These are phyloP conservation scores for Pichia inconspicua DNA, from an alignment of 1,139 yeast species.

Conservation along the genomic window DNA sequence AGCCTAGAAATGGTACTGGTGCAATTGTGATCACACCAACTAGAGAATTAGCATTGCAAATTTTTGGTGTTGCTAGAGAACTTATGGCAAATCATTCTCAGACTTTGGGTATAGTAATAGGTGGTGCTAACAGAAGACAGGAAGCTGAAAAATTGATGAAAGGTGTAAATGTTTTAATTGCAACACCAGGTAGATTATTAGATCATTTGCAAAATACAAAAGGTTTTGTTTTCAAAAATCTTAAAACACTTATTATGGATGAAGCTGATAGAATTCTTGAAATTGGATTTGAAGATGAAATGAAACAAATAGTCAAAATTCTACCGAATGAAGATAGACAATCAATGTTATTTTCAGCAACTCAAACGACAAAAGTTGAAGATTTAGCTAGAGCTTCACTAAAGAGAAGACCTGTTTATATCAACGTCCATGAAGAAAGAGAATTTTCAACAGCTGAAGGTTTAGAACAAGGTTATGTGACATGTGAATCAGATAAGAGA, in stretches of 20 bases:
- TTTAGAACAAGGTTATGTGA: constrained; percentile 95
- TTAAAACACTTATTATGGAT: constrained; percentile 89
- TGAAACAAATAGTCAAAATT: constrained; percentile 92
- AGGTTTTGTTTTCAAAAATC: constrained; percentile 89
- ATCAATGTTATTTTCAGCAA: constrained; percentile 94
- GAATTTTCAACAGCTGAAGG: constrained; percentile 92
- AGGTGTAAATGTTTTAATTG: constrained; percentile 89
- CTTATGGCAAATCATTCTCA: constrained; percentile 87
- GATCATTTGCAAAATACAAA: constrained; percentile 94
- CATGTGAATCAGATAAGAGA: constrained; percentile 92
- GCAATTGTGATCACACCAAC: constrained; percentile 83
- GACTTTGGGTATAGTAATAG: constrained; percentile 93
- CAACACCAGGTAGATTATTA: constrained; percentile 94
- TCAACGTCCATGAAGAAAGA: constrained; percentile 81
- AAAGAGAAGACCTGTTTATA: constrained; percentile 91
- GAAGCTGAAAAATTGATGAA: constrained; percentile 90
- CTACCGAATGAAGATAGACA: constrained; percentile 93
- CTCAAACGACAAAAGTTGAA: constrained; percentile 97
- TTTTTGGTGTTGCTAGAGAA: constrained; percentile 94
- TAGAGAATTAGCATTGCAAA: constrained; percentile 89
- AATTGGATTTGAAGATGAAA: constrained; percentile 97
- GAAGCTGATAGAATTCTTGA: constrained; percentile 97
- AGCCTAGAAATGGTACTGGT: constrained; percentile 91
- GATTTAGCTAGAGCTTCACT: constrained; percentile 95
- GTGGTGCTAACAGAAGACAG: constrained; percentile 96